phyloP scores from a whole-genome alignment of 2,329 filamentous ascomycete genomes.

The Coccinonectria pachysandricola region DNA sequence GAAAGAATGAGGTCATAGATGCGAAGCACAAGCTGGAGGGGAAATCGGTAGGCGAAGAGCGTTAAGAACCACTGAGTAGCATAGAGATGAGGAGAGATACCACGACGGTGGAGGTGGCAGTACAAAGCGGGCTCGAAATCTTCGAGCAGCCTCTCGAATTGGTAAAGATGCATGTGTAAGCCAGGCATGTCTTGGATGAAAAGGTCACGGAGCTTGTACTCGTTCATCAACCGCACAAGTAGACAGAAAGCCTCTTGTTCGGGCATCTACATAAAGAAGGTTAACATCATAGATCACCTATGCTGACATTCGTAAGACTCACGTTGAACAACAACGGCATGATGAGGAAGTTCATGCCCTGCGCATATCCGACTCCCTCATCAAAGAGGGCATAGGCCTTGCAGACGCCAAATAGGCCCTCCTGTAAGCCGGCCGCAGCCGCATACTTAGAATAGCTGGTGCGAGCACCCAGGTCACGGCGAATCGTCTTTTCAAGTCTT shows the following conservation, averaged over 20 bases:
- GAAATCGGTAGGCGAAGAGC: constrained; percentile 96
- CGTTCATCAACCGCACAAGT: constrained; percentile 89
- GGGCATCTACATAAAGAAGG: constrained; percentile 56
- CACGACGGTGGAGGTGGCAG: constrained; percentile 80
- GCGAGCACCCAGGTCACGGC: constrained; percentile 78
- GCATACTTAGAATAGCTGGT: constrained; percentile 97
- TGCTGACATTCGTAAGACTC: too few relatives aligned
- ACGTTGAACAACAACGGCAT: constrained; percentile 95
- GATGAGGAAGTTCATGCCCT: constrained; percentile 97
- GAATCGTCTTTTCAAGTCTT: constrained; percentile 86
- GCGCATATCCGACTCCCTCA: constrained; percentile 88
- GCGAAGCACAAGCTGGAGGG: constrained; percentile 85
- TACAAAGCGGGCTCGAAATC: constrained; percentile 90
- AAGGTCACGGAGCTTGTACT: constrained; percentile 84
- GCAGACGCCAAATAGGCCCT: constrained; percentile 88
- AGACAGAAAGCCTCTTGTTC: constrained; percentile 95
- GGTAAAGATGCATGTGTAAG: constrained; percentile 83
- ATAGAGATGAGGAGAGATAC: constrained; percentile 85
- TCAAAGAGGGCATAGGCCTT: constrained; percentile 97
- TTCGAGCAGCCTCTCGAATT: constrained; percentile 89
- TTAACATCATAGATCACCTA: constrained; percentile 6
- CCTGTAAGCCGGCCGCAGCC: constrained; percentile 80
- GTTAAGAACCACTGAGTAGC: constrained; percentile 99
- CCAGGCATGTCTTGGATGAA: constrained; percentile 96
- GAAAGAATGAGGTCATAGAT: constrained; percentile 94